Evolutionary conservation across 116 monocot genomes (phyloP), one percentile per base, ranked within the genome.

Genomic region (Zostera marina): DNA sequence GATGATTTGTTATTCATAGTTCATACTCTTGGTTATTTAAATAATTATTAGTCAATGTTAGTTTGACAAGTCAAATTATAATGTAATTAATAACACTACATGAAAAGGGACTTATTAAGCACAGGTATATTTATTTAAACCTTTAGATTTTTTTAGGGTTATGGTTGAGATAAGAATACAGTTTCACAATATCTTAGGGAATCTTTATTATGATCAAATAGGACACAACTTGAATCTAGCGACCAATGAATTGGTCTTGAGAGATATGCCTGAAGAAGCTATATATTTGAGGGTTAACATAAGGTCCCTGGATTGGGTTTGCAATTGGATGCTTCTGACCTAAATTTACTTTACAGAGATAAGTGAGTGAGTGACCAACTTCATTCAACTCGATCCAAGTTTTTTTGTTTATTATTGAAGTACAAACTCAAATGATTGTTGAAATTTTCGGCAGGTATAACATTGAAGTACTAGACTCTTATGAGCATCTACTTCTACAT

Each of bases 241-340:
- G n/a, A 91, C 85, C 20, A 84, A 91, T 56, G 84, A 91, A 63
- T 65, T 84, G 13, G 75, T 91, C 39, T 62, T 91, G 14, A 70
- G 90, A 15, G 90, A 85, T 61, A 47, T 63, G 52, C 90, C 90
- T 39, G 78, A 77, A 47, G 90, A 91, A 56, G 81, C 90, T 43
- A 84, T 84, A 60, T 71, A 81, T 13, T 4, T 91, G 69, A 84
- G 81, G 59, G 74, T 91, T 54, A 91, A 91, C 66, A 91, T 40
- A 84, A 91, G 72, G 76, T 91, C 19, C 90, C 90, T 39, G 90
- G 90, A 38, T 74, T 91, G 22, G 79, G 81, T 47, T 65, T 91
- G 44, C 76, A 85, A 54, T 62, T 91, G 65, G 90, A 91, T 70
- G 90, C 90, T 17, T 91, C 90, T 14, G 81, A 91, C 65, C 67